Base-by-base conservation (phyloP, 129 eudicot genomes). In the Tagetes patula region DNA sequence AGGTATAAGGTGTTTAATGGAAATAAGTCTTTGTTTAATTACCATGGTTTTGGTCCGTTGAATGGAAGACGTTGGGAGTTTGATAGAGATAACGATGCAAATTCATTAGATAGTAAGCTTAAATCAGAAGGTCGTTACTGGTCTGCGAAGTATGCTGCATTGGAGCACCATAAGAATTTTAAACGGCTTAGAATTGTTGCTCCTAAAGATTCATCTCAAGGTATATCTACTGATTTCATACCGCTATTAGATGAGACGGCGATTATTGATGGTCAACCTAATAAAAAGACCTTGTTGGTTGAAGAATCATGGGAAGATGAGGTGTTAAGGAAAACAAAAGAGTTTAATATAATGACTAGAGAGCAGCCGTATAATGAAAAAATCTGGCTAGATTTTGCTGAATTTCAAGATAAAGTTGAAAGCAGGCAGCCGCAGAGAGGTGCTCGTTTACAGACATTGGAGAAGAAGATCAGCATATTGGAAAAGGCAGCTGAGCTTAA, bases 241-340 rank as follows among this genome's bases (percentile, higher is more conserved):
- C 89, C 96, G 33, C 71, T 95, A 75, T 74, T 70, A 4, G 85
- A 81, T 69, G 84, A 79, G 67, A 59, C 39, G 47, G 65, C 50
- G 42, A 48, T 76, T 11, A 32, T 9, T 54, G 88, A 87, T 49
- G 81, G 63, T 67, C 81, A 75, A 58, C 45, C 12, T 2, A 67
- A 65, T 2, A 67, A 65, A 27, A 80, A 78, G 72, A 60, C 70
- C 20, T 59, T 79, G 14, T 69, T 78, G 11, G 74, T 95, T 37
- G 94, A 88, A 77, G 99, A 95, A 79, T 95, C 99, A 14, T 88
- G 97, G 99, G 99, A 95, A 80, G 99, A 90, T 72, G 91, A 88
- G 85, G 87, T 95, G 46, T 73, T 90, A 48, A 74, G 97, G 34
- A 88, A 88, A 80, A 95, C 97, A 3, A 90, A 64, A 84, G 95